Evolutionary conservation across 805 yeast genomes (phyloP).

Genomic region (Cyberlindnera euphorbiae): DNA sequence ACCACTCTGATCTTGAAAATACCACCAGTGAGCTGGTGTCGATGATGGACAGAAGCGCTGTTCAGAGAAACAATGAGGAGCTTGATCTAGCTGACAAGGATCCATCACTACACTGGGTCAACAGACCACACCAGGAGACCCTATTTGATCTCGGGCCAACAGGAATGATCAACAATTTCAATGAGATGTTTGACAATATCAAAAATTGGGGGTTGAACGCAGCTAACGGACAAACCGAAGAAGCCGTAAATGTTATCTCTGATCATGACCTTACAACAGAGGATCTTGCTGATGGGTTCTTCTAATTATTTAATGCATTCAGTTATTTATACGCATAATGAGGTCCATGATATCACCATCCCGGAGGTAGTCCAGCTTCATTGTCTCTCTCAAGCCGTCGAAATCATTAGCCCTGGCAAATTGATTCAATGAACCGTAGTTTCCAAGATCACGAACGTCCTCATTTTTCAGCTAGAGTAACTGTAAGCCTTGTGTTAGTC

Average conservation of each 20-base stretch:
- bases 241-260: slow-evolving; percentile 1
- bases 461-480: slow-evolving; percentile 28
- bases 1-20: slow-evolving; percentile 13
- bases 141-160: slow-evolving; percentile 61
- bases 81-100: slow-evolving; percentile 18
- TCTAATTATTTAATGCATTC: slow-evolving; percentile 8
- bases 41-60: slow-evolving; percentile 12
- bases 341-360: slow-evolving; percentile 35
- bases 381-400: slow-evolving; percentile 20
- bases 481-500: slow-evolving; percentile 19
- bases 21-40: slow-evolving; percentile 7
- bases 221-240: slow-evolving; percentile 2
- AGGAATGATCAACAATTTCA: slow-evolving; percentile 60
- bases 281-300: slow-evolving; percentile 8
- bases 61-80: slow-evolving; percentile 12
- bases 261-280: slow-evolving; percentile 5
- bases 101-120: slow-evolving; percentile 43
- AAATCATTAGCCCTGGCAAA: slow-evolving; percentile 29
- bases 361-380: slow-evolving; percentile 19
- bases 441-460: slow-evolving; percentile 8
- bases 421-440: slow-evolving; percentile 21
- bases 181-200: slow-evolving; percentile 50
- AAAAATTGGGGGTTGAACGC: slow-evolving; percentile 26
- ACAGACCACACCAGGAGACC: slow-evolving; percentile 29
- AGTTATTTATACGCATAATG: slow-evolving; percentile 27